These are phyloP conservation scores for Myxozyma neotropica DNA, from an alignment of 805 yeast species.

Conservation along the genomic window DNA sequence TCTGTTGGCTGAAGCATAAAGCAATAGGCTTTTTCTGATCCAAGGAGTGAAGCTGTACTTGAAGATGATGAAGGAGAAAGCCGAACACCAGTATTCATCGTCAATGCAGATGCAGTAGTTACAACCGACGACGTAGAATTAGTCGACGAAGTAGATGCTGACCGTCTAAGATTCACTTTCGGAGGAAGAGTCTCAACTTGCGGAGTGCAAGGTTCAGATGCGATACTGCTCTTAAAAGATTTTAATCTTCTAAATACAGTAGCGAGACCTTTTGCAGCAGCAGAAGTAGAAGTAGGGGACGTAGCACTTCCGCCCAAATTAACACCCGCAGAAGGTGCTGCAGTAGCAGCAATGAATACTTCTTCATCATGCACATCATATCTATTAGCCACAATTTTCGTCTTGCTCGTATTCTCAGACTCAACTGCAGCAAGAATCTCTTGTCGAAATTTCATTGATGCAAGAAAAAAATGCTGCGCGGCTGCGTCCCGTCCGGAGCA, in stretches of 20 bases:
- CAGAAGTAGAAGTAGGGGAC: not conserved
- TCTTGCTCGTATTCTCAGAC: not conserved
- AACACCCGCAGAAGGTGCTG: not conserved
- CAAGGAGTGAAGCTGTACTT: not conserved
- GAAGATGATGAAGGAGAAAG: not conserved
- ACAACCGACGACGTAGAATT: conserved; percentile 7
- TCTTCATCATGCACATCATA: conserved; percentile 34
- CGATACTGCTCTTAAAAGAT: not conserved
- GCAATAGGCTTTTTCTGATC: conserved; percentile 23
- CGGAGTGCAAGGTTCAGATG: not conserved
- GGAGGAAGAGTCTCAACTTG: not conserved
- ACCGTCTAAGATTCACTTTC: not conserved
- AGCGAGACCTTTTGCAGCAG: conserved; percentile 6
- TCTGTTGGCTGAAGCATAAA: conserved; percentile 24
- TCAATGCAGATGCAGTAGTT: conserved; percentile 9
- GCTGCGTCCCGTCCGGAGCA: conserved; percentile 26
- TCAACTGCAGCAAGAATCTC: conserved; percentile 5
- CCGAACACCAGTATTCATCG: not conserved
- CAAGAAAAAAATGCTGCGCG: conserved; percentile 24
- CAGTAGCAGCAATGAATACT: conserved; percentile 19
- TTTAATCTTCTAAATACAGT: conserved; percentile 11
- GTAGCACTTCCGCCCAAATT: not conserved
- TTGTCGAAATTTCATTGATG: conserved; percentile 18
- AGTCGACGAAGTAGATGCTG: conserved; percentile 6
- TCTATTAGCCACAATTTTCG: conserved; percentile 10